These are phyloP conservation scores for Botrytis porri DNA, from an alignment of 2,329 filamentous ascomycete species.

Conservation along the genomic window DNA sequence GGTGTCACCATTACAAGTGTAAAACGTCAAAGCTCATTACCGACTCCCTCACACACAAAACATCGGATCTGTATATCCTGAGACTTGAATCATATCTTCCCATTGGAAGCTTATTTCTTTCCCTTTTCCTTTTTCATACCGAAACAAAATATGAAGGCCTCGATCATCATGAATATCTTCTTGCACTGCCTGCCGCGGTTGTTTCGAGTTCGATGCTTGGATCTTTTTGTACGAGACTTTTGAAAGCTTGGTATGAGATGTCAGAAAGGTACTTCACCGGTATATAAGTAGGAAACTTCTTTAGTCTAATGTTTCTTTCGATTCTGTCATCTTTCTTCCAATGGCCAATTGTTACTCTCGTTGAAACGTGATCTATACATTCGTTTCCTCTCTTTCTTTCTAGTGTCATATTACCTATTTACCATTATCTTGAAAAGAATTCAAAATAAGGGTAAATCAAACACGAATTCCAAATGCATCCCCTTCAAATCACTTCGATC, in stretches of 20 bases:
- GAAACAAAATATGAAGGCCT: neutral
- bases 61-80: neutral
- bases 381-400: neutral
- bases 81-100: neutral
- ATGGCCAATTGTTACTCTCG: neutral
- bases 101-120: neutral
- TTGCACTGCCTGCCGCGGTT: neutral
- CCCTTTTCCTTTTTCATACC: neutral
- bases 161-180: neutral
- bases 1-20: constrained; percentile 3
- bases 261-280: neutral
- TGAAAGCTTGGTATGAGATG: neutral
- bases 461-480: neutral
- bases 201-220: constrained; percentile 8
- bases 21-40: constrained; percentile 13
- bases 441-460: neutral
- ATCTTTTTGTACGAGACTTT: neutral
- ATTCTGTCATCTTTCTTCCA: neutral
- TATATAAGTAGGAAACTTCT: neutral
- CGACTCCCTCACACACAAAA: neutral
- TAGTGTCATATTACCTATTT: neutral
- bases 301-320: neutral
- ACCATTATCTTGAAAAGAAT: neutral
- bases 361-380: constrained; percentile 1
- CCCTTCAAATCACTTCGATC: neutral